A percentile compares a stretch with the other conserved stretches of the same genome.
Evolutionary conservation across 805 yeast genomes (phyloP).

Genomic region (Isabelozyma gotoi): DNA sequence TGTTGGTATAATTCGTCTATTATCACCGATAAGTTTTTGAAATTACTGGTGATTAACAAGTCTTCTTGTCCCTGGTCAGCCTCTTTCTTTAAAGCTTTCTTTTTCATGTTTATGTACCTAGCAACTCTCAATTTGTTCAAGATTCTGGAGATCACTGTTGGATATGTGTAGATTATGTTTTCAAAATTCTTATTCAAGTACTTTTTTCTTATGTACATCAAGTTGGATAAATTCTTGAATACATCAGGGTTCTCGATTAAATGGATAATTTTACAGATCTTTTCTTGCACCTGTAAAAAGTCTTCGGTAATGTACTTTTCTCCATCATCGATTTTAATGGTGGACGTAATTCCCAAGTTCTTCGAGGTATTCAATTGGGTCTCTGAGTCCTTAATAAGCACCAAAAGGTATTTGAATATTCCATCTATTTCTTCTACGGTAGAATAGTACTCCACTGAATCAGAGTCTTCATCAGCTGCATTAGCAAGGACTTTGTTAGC

Average conservation of each 20-base stretch:
- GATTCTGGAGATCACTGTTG: slow-evolving; percentile 66
- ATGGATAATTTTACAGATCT: slow-evolving; percentile 69
- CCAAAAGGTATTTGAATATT: slow-evolving; percentile 56
- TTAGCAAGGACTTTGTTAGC: slow-evolving; percentile 53
- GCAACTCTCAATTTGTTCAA: slow-evolving; percentile 56
- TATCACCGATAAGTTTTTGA: slow-evolving; percentile 70
- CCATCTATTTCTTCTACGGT: slow-evolving; percentile 54
- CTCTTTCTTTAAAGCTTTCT: slow-evolving; percentile 32
- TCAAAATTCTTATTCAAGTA: slow-evolving; percentile 54
- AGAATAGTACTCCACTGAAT: slow-evolving; percentile 26
- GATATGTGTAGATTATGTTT: slow-evolving; percentile 66
- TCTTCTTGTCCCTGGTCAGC: slow-evolving; percentile 20
- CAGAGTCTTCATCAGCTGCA: slow-evolving; percentile 18
- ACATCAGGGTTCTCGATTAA: slow-evolving; percentile 54
- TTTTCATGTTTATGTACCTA: slow-evolving; percentile 22
- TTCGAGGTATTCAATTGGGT: slow-evolving; percentile 32
- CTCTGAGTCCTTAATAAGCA: slow-evolving; percentile 46
- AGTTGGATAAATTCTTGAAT: slow-evolving; percentile 28
- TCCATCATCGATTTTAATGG: slow-evolving; percentile 28
- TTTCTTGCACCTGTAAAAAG: slow-evolving; percentile 51
- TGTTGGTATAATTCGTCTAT: slow-evolving; percentile 62
- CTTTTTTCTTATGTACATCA: slow-evolving; percentile 38
- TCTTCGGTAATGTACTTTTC: slow-evolving; percentile 33
- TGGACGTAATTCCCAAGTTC: slow-evolving; percentile 37
- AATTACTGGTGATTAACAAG: slow-evolving; percentile 47